Evolutionary conservation across 2,329 filamentous ascomycete genomes (phyloP), one percentile per base, ranked within the genome.

Genomic region (Trichoderma pleuroti): DNA sequence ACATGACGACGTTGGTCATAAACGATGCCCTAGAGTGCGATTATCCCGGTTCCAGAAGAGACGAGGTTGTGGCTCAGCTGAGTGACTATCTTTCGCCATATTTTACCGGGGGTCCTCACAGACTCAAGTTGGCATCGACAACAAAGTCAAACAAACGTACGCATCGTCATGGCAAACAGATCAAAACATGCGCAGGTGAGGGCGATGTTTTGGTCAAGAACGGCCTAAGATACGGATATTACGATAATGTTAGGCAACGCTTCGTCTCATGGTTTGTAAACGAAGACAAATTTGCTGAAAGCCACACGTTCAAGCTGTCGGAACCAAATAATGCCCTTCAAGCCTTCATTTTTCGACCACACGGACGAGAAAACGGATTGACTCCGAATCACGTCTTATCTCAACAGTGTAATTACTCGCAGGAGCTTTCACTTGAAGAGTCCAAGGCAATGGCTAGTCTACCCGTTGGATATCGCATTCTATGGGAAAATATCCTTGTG

Each of bases 41-140:
- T 3, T 49, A 49, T 0, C 12, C 42, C 0, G 1, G 4, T 4
- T 12, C 42, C 2, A 21, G n/a, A 49, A 1, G 2, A 1, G 42
- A 7, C 42, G 2, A 49, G 9, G 42, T 49, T 1, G 42, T 49
- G 10, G 42, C 21, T 0, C 10, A 0, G 11, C 42, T 49, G 42
- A 6, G 10, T 0, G 10, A 0, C 12, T 21, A 49, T 49, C 42
- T 49, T 2, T 49, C n/a, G 21, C 2, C 42, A 11, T 6, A 21
- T 21, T 49, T 49, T 21, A 49, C 42, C 0, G 42, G n/a, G 42
- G 5, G 3, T 49, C 21, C 16, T 42, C 39, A 42, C 42, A 49
- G 42, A 3, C 10, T 49, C 5, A n/a, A 21, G 10, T 10, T 49
- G 10, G 42, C 5, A 49, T 49, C 42, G 4, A 49, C 42, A 49